phyloP scores from a whole-genome alignment of 768 basidiomycete genomes.

The Ramaria rubella region DNA sequence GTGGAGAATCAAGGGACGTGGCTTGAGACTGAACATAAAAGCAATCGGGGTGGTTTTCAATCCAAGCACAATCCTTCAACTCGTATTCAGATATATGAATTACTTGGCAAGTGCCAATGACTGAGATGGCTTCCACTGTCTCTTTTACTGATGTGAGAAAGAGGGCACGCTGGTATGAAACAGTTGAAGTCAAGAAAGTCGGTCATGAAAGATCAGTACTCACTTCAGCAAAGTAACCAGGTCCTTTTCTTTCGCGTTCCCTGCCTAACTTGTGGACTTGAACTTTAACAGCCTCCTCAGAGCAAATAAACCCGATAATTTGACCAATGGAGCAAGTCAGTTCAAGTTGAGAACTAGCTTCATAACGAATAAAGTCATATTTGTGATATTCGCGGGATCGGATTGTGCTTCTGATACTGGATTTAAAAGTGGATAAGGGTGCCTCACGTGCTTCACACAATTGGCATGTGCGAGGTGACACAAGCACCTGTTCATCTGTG shows the following conservation, averaged over 20 bases:
- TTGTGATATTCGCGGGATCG: not conserved
- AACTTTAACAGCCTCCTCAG: not conserved
- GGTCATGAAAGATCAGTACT: not conserved
- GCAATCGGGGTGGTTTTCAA: not conserved
- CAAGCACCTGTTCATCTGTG: not conserved
- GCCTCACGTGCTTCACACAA: not conserved
- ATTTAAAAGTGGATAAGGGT: not conserved
- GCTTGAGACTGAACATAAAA: conserved; percentile 3
- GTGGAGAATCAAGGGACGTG: not conserved
- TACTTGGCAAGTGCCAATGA: conserved; percentile 4
- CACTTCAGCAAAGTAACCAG: not conserved
- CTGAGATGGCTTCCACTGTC: not conserved
- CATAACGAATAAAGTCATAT: conserved; percentile 8
- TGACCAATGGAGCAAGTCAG: conserved; percentile 4
- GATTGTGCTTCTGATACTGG: not conserved
- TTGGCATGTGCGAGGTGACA: not conserved
- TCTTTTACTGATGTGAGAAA: not conserved
- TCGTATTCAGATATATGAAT: conserved; percentile 4
- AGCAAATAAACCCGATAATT: not conserved
- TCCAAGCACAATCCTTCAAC: not conserved
- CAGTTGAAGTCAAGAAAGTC: not conserved
- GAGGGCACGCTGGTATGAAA: not conserved
- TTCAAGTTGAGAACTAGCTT: not conserved
- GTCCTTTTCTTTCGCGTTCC: not conserved
- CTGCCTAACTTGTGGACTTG: not conserved